Evolutionary conservation across 805 yeast species (phyloP), one percentile per base, ranked within the genome.

Genomic region (Saccharomycopsis selenospora): DNA sequence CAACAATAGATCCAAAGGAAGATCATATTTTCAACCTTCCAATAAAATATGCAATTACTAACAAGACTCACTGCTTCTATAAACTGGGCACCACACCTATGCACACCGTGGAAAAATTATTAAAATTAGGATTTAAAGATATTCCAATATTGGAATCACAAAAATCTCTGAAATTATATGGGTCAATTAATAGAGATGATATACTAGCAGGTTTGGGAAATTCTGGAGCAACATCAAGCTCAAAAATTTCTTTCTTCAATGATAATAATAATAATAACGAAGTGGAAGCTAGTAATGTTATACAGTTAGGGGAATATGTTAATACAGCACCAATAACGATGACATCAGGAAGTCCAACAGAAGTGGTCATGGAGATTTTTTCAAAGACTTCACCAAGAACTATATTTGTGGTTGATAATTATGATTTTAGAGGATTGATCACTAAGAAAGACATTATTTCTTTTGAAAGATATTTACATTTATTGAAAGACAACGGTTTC

Each of bases 401-500:
- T 25, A 71, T 93, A 1, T 69, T 83, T 38, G 50, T 52, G 4
- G 82, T 86, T 1, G 83, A 81, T 47, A 64, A 72, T 26, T 93
- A 90, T 1, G 53, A 60, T 2, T 59, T 87, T 14, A 72, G 71
- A 13, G 99, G 99, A 0, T 59, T 87, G n/a, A 66, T 95, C 1
- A 87, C 96, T 0, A 73, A 90, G 49, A 93, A 93, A 59, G 98
- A 90, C 59, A 69, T 91, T 14, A 64, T 90, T 45, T 71, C 81
- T 52, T 87, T 76, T 57, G 84, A 81, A 55, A 53, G 61, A 8
- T 63, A 64, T 46, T 46, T 64, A 36, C 67, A 68, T 43, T 59
- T 56, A 30, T 29, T 53, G 4, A 52, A 47, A 28, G 30, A 27
- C 7, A 24, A 42, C 10, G 51, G 45, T 17, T 51, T 51, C 18